phyloP scores from a whole-genome alignment of 345 rosid species.

The Bretschneidera sinensis region DNA sequence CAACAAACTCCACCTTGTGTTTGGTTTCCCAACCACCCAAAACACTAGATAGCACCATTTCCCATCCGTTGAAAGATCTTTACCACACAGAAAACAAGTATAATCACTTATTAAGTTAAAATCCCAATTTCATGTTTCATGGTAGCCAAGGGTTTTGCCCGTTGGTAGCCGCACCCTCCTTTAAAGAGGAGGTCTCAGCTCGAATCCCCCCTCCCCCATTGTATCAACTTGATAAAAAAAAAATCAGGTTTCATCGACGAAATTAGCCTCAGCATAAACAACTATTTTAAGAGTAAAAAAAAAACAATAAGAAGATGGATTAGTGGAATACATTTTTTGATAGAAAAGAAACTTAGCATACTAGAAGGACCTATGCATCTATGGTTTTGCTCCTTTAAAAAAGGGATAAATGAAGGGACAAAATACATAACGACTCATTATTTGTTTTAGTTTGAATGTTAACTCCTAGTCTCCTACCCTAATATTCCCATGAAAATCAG shows the following conservation, averaged over 20 bases:
- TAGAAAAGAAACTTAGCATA: not conserved
- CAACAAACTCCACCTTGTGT: slow-evolving; percentile 53
- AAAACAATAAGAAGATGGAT: not conserved
- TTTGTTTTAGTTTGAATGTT: not conserved
- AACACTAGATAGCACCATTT: slow-evolving; percentile 67
- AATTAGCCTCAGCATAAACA: too few relatives aligned
- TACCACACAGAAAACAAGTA: slow-evolving; percentile 11
- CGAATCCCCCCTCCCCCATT: too few relatives aligned
- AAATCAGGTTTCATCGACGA: too few relatives aligned
- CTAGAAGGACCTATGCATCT: not conserved
- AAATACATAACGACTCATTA: slow-evolving; percentile 3
- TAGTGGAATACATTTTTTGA: not conserved
- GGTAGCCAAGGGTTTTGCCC: too few relatives aligned
- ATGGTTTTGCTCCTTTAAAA: not conserved
- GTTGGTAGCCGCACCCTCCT: too few relatives aligned
- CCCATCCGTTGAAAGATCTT: slow-evolving; percentile 65
- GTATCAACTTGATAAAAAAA: too few relatives aligned
- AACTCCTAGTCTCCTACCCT: not conserved
- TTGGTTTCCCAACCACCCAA: slow-evolving; percentile 56
- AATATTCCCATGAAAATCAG: not conserved
- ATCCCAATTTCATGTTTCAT: too few relatives aligned
- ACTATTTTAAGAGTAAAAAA: not conserved
- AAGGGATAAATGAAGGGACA: too few relatives aligned
- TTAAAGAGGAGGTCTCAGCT: too few relatives aligned
- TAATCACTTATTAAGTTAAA: not conserved